Conservation (phyloP, 2,329 filamentous ascomycete species). For the Xylaria sp. region DNA sequence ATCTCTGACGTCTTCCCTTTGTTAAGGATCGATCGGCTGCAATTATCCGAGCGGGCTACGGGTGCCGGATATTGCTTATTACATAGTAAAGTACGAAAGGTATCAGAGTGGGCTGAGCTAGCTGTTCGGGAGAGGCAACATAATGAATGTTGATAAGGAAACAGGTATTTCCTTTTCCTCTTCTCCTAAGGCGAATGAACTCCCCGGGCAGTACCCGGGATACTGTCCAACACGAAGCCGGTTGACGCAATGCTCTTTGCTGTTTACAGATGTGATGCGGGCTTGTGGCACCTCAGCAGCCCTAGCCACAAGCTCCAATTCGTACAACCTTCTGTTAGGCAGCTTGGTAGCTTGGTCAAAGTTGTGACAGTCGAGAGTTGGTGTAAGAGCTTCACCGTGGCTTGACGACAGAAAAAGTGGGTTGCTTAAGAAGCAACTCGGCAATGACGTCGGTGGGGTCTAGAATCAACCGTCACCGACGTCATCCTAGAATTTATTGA, state of each 20-base stretch:
- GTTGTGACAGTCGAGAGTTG: background rate
- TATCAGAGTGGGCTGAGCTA: background rate
- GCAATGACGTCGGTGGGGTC: constrained; percentile 39
- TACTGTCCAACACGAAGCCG: constrained; percentile 1
- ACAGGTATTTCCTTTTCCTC: constrained; percentile 11
- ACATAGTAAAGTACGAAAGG: background rate
- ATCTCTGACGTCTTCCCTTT: constrained; percentile 39
- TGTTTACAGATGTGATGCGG: background rate
- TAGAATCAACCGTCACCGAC: constrained; percentile 20
- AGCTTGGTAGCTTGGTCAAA: background rate
- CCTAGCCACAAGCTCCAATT: too few species aligned
- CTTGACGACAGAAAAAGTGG: constrained; percentile 14
- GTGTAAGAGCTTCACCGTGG: constrained; percentile 22
- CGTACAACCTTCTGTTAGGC: too few species aligned
- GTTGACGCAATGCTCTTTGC: constrained; percentile 29
- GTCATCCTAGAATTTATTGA: constrained; percentile 23
- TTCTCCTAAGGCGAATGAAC: background rate
- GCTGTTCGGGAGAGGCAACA: background rate
- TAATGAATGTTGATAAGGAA: background rate
- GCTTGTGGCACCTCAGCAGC: background rate
- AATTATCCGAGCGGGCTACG: background rate
- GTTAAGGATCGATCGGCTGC: background rate
- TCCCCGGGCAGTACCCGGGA: background rate
- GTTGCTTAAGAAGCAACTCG: constrained; percentile 2
- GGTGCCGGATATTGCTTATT: background rate